A percentile compares a stretch with the other conserved stretches of the same genome.
Conservation (phyloP, 2,329 filamentous ascomycete genomes). For the Pseudogymnoascus sp. region DNA sequence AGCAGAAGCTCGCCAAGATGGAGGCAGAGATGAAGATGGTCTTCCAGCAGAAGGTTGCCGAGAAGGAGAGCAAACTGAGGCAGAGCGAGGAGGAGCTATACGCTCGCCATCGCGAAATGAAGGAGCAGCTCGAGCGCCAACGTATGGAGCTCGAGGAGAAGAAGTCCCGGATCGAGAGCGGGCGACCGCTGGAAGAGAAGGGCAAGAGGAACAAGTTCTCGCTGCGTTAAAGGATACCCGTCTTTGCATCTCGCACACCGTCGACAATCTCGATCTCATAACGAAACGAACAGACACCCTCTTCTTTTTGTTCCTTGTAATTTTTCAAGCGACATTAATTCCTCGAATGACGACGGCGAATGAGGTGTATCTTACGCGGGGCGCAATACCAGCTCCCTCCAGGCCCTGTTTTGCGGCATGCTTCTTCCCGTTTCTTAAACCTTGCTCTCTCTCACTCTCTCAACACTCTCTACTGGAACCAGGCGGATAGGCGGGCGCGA, state of each 20-base stretch:
- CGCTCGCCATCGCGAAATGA: conserved; percentile 98
- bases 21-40: conserved; percentile 99
- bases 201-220: conserved; percentile 99
- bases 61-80: conserved; percentile 99
- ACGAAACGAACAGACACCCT: conserved; percentile 7
- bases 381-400: not conserved
- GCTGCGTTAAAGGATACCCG: conserved; percentile 64
- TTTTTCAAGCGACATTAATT: conserved; percentile 10
- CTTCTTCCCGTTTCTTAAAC: not conserved
- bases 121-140: conserved; percentile 96
- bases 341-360: conserved; percentile 10
- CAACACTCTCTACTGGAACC: conserved; percentile 6
- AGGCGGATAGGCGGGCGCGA: conserved; percentile 5
- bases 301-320: conserved; percentile 9
- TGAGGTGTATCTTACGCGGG: not conserved
- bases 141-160: conserved; percentile 95
- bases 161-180: conserved; percentile 91
- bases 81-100: conserved; percentile 99
- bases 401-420: conserved; percentile 7
- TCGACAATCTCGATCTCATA: conserved; percentile 6
- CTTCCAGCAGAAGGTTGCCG: conserved; percentile 99
- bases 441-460: not conserved
- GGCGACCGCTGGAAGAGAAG: conserved; percentile 93
- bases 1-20: conserved; percentile 99
- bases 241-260: not conserved